phyloP scores from a whole-genome alignment of 768 basidiomycete genomes.

The Psilocybe tampanensis region DNA sequence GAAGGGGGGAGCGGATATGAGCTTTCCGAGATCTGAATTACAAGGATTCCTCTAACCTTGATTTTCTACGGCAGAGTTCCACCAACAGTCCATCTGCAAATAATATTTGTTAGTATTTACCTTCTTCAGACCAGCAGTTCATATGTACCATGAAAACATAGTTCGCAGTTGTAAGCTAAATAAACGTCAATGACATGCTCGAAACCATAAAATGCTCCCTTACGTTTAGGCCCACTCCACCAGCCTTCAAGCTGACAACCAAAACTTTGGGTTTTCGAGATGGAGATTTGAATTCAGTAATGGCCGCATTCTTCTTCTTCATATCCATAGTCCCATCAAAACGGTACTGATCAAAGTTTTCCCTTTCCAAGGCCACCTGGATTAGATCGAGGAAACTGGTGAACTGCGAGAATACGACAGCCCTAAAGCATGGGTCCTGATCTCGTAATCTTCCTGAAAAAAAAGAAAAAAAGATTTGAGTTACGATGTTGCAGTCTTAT shows the following conservation, averaged over 20 bases:
- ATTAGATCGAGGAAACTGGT: slow-evolving; percentile 88
- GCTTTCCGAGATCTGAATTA: not conserved
- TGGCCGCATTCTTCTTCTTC: slow-evolving; percentile 73
- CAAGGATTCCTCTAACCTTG: slow-evolving; percentile 54
- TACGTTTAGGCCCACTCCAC: slow-evolving; percentile 90
- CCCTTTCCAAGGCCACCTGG: slow-evolving; percentile 67
- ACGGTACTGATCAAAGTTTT: slow-evolving; percentile 68
- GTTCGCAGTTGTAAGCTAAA: slow-evolving; percentile 75
- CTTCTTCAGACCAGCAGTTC: not conserved
- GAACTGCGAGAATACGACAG: slow-evolving; percentile 90
- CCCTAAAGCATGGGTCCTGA: slow-evolving; percentile 78
- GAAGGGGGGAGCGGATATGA: not conserved
- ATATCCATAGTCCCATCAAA: slow-evolving; percentile 95
- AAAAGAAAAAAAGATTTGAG: not conserved
- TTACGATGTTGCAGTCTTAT: not conserved
- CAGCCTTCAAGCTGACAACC: slow-evolving; percentile 84
- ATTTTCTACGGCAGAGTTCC: slow-evolving; percentile 83
- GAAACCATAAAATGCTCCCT: slow-evolving; percentile 18
- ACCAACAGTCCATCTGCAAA: slow-evolving; percentile 88
- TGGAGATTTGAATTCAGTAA: slow-evolving; percentile 74
- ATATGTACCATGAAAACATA: slow-evolving; percentile 80
- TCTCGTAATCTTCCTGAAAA: slow-evolving; percentile 59
- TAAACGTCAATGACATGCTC: not conserved
- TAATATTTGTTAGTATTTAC: slow-evolving; percentile 1
- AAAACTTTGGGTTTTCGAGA: slow-evolving; percentile 75